Percentiles rank a stretch among this genome's conserved stretches.
Evolutionary conservation across 371 early-diverging fungal species (phyloP).

Genomic region (Rhizopus stolonifer): DNA sequence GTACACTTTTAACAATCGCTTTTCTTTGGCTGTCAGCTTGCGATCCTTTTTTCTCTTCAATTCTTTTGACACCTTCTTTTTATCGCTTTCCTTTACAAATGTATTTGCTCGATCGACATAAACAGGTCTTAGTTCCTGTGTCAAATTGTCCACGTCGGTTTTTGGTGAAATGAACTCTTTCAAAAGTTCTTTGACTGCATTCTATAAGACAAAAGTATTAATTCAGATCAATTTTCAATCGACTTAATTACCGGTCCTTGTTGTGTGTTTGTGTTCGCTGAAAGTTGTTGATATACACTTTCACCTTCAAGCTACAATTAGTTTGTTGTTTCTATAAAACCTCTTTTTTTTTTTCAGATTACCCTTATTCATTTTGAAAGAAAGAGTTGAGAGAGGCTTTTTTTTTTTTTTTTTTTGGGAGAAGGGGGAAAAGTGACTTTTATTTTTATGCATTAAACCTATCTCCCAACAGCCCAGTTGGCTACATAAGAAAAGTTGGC

Average conservation of each 20-base stretch:
- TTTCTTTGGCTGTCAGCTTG: conserved; percentile 62
- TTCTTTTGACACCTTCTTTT: conserved; percentile 19
- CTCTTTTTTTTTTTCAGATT: not conserved
- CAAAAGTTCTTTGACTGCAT: conserved; percentile 18
- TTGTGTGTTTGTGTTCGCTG: conserved; percentile 3
- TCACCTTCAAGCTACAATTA: conserved; percentile 5
- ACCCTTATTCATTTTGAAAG: too few relatives aligned
- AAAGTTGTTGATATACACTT: conserved; percentile 17
- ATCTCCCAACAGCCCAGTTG: too few relatives aligned
- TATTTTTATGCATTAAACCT: too few relatives aligned
- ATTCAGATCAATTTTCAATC: not conserved
- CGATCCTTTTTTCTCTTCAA: conserved; percentile 35
- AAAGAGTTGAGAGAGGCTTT: too few relatives aligned
- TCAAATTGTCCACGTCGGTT: conserved; percentile 7
- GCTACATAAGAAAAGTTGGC: conserved; percentile 88
- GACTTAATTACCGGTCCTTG: not conserved
- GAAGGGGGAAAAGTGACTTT: too few relatives aligned
- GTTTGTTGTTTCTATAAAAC: not conserved
- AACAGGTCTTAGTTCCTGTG: conserved; percentile 8
- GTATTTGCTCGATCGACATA: conserved; percentile 17
- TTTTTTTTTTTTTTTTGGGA: too few relatives aligned
- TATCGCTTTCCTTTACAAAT: conserved; percentile 22
- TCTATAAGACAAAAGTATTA: conserved; percentile 1
- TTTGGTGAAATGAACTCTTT: conserved; percentile 19
- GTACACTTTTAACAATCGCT: conserved; percentile 58